A percentile compares a stretch with the other conserved stretches of the same genome.
These are phyloP conservation scores for Aspergillus sp. DNA, from an alignment of 2,329 filamentous ascomycete genomes.

Conservation along the genomic window DNA sequence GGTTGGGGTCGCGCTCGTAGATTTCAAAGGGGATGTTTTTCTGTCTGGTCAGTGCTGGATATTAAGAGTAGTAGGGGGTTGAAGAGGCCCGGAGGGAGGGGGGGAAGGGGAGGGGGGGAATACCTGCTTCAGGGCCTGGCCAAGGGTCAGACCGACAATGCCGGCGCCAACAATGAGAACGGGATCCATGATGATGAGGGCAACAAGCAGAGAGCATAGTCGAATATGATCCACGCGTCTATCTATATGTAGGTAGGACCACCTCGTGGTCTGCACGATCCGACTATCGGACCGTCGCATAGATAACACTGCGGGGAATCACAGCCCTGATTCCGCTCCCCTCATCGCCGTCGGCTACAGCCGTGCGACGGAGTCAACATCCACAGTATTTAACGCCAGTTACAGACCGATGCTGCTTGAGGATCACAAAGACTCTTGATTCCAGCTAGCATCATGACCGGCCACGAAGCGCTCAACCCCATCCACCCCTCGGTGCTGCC, in stretches of 20 bases:
- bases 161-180: constrained; percentile 27
- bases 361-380: background rate
- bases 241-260: too few species aligned
- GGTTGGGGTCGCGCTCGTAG: constrained; percentile 28
- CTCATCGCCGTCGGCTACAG: background rate
- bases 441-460: background rate
- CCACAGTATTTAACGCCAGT: background rate
- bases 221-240: background rate
- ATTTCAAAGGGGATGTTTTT: constrained; percentile 30
- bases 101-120: background rate
- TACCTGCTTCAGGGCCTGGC: constrained; percentile 22
- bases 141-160: constrained; percentile 25
- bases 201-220: background rate
- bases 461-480: constrained; percentile 49
- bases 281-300: constrained; percentile 20
- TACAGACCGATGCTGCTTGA: too few species aligned
- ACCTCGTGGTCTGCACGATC: too few species aligned
- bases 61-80: background rate
- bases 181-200: constrained; percentile 15
- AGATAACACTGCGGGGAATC: constrained; percentile 23
- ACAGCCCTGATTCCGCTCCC: background rate
- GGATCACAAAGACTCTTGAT: background rate
- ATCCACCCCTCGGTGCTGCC: constrained; percentile 49
- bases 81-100: background rate
- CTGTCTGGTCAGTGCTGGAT: constrained; percentile 5